Percentiles rank a stretch among this genome's conserved stretches.
These are phyloP conservation scores for Onygena corvina DNA, from an alignment of 2,329 filamentous ascomycete genomes.

Conservation along the genomic window DNA sequence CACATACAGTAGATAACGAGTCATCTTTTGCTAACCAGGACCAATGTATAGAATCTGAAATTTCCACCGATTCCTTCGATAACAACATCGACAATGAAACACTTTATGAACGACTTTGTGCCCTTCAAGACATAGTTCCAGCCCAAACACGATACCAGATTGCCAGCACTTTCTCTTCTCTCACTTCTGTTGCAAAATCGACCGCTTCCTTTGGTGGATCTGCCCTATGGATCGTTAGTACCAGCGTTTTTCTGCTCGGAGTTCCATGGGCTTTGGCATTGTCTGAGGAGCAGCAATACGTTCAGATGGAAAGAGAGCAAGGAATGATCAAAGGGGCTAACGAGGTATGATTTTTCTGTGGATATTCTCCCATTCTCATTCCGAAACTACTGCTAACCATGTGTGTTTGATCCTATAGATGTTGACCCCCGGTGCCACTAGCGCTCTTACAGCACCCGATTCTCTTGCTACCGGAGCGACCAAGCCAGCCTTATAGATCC, in stretches of 20 bases:
- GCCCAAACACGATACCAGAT: slow-evolving; percentile 59
- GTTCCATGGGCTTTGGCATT: slow-evolving; percentile 90
- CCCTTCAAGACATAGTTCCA: slow-evolving; percentile 64
- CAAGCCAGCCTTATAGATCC: slow-evolving; percentile 27
- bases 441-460: slow-evolving; percentile 13
- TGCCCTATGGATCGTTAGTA: slow-evolving; percentile 81
- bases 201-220: slow-evolving; percentile 60
- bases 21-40: not conserved
- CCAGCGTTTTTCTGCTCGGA: slow-evolving; percentile 75
- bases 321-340: slow-evolving; percentile 85
- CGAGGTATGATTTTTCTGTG: slow-evolving; percentile 44
- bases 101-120: slow-evolving; percentile 56
- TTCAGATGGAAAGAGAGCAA: slow-evolving; percentile 97
- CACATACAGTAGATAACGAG: not conserved
- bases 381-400: not conserved
- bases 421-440: slow-evolving; percentile 30
- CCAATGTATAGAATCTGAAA: slow-evolving; percentile 57
- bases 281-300: slow-evolving; percentile 88
- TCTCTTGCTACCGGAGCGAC: slow-evolving; percentile 9
- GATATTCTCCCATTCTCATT: not conserved
- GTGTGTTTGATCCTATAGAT: slow-evolving; percentile 22
- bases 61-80: slow-evolving; percentile 67
- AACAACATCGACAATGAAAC: slow-evolving; percentile 46
- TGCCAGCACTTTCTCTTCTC: slow-evolving; percentile 43
- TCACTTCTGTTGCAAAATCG: slow-evolving; percentile 35